Conservation (phyloP, 2,329 filamentous ascomycete species). For the Penicillium sp. region DNA sequence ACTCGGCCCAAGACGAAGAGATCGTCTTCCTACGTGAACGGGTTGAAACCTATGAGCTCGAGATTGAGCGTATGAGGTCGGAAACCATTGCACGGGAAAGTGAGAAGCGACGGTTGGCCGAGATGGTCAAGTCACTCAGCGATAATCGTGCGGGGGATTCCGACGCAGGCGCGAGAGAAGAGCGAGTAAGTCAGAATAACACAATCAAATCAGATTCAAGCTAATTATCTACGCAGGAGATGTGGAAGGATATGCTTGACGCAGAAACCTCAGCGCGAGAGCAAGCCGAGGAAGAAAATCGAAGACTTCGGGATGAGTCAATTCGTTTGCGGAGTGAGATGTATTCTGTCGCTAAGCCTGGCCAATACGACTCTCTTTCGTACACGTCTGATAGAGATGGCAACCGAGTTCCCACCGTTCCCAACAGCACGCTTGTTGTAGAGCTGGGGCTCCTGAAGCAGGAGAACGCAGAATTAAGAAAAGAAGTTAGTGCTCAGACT, state of each 20-base stretch:
- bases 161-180: slow-evolving; percentile 49
- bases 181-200: slow-evolving; percentile 41
- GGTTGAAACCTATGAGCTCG: slow-evolving; percentile 76
- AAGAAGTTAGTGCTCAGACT: slow-evolving; percentile 91
- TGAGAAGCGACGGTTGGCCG: slow-evolving; percentile 81
- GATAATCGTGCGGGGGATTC: slow-evolving; percentile 51
- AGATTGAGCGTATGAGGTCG: slow-evolving; percentile 76
- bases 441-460: slow-evolving; percentile 80
- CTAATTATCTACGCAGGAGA: slow-evolving; percentile 55
- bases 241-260: slow-evolving; percentile 93
- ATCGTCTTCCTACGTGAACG: slow-evolving; percentile 79
- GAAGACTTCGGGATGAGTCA: slow-evolving; percentile 77
- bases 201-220: background rate
- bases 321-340: slow-evolving; percentile 60
- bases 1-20: slow-evolving; percentile 71
- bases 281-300: slow-evolving; percentile 86
- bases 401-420: slow-evolving; percentile 49
- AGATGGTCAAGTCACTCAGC: slow-evolving; percentile 68
- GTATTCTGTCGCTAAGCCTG: slow-evolving; percentile 28
- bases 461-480: slow-evolving; percentile 87
- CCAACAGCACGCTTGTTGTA: slow-evolving; percentile 72
- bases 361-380: slow-evolving; percentile 32
- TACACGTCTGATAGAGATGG: slow-evolving; percentile 40
- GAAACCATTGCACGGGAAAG: slow-evolving; percentile 76
- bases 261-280: slow-evolving; percentile 87